Conservation (phyloP, 495 filamentous ascomycete genomes). For the Beverwykella pulmonaria region DNA sequence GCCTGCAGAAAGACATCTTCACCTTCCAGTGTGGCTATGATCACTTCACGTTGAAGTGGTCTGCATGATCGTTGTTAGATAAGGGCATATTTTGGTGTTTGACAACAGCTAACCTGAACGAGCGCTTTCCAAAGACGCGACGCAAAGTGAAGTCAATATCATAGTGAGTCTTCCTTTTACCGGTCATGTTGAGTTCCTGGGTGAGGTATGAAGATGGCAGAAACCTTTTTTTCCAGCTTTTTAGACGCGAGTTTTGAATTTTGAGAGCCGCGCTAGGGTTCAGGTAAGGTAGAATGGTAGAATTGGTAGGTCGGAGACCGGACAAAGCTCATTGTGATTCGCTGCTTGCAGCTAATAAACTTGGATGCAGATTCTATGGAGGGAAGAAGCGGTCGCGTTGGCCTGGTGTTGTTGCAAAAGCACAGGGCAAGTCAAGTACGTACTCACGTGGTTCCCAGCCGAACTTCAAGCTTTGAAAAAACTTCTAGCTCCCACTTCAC, state of each 20-base stretch:
- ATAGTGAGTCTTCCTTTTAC: constrained; percentile 35
- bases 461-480: too few relatives aligned
- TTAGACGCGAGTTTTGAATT: background rate
- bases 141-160: constrained; percentile 87
- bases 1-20: constrained; percentile 95
- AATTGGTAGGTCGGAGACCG: background rate
- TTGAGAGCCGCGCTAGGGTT: background rate
- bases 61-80: constrained; percentile 48
- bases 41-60: constrained; percentile 85
- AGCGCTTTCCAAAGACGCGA: constrained; percentile 75
- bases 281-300: background rate
- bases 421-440: background rate
- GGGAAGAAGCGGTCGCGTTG: background rate
- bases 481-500: too few relatives aligned
- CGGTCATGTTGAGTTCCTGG: constrained; percentile 21
- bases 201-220: background rate
- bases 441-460: background rate
- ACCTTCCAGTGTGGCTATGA: constrained; percentile 74
- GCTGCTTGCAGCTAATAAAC: background rate
- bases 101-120: constrained; percentile 62
- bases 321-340: background rate
- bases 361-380: background rate
- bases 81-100: constrained; percentile 19
- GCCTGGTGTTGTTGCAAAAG: constrained; percentile 4
- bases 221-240: background rate